Percentiles rank a stretch among this genome's conserved stretches.
Evolutionary conservation across 306 rosid genomes (phyloP).

Genomic region (Erythrophleum fordii): DNA sequence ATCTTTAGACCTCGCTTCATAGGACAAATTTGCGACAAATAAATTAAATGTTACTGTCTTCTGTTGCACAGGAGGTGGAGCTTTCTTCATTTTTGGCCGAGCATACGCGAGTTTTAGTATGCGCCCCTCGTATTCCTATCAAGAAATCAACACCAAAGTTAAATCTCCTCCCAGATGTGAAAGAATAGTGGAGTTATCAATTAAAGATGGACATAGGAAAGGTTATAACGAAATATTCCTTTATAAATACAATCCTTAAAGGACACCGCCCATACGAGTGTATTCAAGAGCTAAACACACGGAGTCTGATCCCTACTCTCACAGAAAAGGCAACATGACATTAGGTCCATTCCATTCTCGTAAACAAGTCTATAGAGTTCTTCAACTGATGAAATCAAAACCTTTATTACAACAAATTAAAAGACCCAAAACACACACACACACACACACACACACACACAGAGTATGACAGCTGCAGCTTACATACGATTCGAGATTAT

Average conservation of each 20-base stretch:
- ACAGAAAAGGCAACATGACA: neutral
- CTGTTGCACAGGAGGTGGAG: constrained; percentile 53
- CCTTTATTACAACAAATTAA: neutral
- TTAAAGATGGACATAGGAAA: neutral
- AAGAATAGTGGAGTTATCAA: neutral
- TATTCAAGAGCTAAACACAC: neutral
- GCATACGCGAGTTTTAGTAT: constrained; percentile 68
- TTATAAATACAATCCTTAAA: neutral
- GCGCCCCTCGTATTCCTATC: constrained; percentile 81
- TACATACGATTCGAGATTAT: constrained; percentile 77
- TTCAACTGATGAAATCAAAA: neutral
- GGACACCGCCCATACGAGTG: neutral
- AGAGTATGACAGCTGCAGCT: constrained; percentile 35
- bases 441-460: neutral
- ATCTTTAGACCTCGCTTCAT: constrained; percentile 73
- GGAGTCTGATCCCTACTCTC: neutral
- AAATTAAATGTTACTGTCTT: constrained; percentile 72
- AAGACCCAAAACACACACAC: neutral
- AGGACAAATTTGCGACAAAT: constrained; percentile 83
- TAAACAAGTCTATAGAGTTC: constrained; percentile 6
- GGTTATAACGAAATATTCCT: neutral
- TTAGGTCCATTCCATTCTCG: neutral
- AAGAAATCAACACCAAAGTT: constrained; percentile 29
- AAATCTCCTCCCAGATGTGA: constrained; percentile 2
- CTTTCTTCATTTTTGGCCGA: constrained; percentile 56